These are phyloP conservation scores for Gossypium lobatum DNA, from an alignment of 441 rosid genomes.

Conservation along the genomic window DNA sequence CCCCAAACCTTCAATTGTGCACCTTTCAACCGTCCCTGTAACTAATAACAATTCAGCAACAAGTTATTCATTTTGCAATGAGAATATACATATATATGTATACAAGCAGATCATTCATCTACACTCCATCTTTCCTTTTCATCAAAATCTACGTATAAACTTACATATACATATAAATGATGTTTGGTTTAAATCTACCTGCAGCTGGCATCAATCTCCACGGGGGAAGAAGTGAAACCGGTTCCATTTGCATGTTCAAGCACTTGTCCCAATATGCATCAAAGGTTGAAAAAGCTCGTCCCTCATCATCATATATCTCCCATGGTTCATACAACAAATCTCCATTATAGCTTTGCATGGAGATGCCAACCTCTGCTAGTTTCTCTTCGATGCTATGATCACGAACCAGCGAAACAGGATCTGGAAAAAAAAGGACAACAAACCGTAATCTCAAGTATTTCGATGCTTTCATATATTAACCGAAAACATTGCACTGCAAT, in stretches of 20 bases:
- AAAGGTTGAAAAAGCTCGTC: constrained; percentile 63
- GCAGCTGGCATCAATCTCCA: constrained; percentile 50
- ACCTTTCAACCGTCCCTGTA: constrained; percentile 42
- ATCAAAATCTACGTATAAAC: background rate
- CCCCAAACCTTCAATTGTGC: constrained; percentile 62
- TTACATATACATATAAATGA: background rate
- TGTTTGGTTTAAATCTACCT: constrained; percentile 34
- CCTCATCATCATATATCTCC: constrained; percentile 66
- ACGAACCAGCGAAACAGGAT: constrained; percentile 77
- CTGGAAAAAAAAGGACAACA: constrained; percentile 27
- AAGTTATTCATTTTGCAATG: constrained; percentile 2
- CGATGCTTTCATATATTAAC: background rate
- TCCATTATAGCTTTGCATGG: constrained; percentile 78
- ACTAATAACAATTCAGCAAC: constrained; percentile 16
- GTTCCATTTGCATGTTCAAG: constrained; percentile 53
- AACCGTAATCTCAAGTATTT: background rate
- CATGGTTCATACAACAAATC: constrained; percentile 88
- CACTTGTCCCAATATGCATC: constrained; percentile 66
- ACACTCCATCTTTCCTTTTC: background rate
- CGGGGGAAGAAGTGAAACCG: constrained; percentile 60
- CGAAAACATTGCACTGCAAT: background rate
- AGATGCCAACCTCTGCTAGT: constrained; percentile 56
- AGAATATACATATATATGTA: background rate
- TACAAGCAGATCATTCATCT: background rate
- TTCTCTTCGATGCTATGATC: constrained; percentile 74